phyloP scores from a whole-genome alignment of 257 asterid genomes.

The Solanum pennellii region DNA sequence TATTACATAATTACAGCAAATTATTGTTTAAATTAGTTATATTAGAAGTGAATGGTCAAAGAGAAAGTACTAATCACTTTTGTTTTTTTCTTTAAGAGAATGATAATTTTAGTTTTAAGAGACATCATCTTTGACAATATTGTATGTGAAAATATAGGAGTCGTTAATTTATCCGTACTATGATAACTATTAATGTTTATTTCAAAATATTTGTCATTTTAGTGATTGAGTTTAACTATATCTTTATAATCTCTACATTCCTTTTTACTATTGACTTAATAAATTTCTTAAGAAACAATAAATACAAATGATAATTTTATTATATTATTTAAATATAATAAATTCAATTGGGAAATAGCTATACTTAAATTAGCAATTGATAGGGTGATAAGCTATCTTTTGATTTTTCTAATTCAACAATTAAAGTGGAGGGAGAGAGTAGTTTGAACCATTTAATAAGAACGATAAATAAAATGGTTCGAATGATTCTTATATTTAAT shows the following conservation, averaged over 20 bases:
- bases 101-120: neutral
- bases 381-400: neutral
- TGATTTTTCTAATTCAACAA: neutral
- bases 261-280: neutral
- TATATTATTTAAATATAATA: neutral
- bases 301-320: too few species aligned
- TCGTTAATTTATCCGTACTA: neutral
- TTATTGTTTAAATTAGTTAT: neutral
- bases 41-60: neutral
- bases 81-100: neutral
- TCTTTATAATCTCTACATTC: neutral
- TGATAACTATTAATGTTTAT: neutral
- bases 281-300: neutral
- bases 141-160: neutral
- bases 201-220: neutral
- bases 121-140: neutral
- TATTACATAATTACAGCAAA: neutral
- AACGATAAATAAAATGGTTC: neutral
- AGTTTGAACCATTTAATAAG: neutral
- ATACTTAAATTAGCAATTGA: too few species aligned
- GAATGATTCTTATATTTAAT: neutral
- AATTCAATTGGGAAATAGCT: too few species aligned
- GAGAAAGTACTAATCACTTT: neutral
- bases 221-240: neutral
- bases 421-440: neutral